Evolutionary conservation across 2,329 filamentous ascomycete genomes (phyloP).

Genomic region (Juglanconis juglandina): DNA sequence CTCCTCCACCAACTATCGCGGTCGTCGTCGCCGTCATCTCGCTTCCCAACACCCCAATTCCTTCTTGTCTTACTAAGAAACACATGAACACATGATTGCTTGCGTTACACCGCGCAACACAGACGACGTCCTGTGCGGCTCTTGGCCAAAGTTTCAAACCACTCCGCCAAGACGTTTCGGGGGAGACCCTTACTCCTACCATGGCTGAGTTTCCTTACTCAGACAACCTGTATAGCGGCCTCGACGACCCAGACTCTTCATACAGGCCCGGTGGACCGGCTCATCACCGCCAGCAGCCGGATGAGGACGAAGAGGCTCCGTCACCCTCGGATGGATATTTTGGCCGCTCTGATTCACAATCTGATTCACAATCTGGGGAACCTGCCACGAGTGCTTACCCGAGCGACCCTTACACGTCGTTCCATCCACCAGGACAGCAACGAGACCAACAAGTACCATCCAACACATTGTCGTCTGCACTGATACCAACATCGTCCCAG

Average conservation of each 20-base stretch:
- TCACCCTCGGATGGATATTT: conserved; percentile 55
- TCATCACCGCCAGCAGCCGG: conserved; percentile 8
- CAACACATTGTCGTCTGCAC: conserved; percentile 5
- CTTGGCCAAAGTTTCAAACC: conserved; percentile 19
- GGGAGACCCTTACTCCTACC: conserved; percentile 17
- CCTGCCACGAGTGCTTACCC: conserved; percentile 14
- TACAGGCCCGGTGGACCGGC: not conserved
- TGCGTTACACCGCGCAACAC: conserved; percentile 6
- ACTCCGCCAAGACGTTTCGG: conserved; percentile 21
- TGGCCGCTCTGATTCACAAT: conserved; percentile 24
- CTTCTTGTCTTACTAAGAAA: not conserved
- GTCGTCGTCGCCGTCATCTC: not conserved
- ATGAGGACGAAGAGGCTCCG: conserved; percentile 29
- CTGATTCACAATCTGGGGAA: not conserved
- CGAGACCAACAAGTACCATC: not conserved
- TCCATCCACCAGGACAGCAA: not conserved
- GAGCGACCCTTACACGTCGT: conserved; percentile 20
- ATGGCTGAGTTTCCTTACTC: conserved; percentile 45
- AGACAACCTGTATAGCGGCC: conserved; percentile 42
- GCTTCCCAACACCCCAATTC: not conserved
- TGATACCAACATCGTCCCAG: conserved; percentile 26
- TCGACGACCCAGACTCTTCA: conserved; percentile 24
- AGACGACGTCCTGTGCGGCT: not conserved
- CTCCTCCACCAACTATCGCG: not conserved
- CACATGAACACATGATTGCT: not conserved